phyloP scores from a whole-genome alignment of 768 basidiomycete genomes.

The Amanita rimosa region DNA sequence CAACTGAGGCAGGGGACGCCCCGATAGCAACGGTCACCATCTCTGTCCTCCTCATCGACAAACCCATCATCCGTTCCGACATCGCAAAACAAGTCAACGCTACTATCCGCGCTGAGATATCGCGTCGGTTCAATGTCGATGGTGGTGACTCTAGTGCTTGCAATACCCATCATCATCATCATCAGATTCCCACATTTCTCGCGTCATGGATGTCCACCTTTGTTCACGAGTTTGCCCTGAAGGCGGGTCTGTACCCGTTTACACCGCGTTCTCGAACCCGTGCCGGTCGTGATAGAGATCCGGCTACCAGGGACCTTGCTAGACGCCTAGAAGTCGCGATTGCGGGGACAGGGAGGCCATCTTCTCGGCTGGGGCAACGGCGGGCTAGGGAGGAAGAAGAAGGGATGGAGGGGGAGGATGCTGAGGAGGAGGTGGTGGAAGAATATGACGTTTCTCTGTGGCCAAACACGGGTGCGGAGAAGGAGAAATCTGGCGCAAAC shows the following conservation, averaged over 20 bases:
- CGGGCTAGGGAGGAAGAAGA: constrained; percentile 5
- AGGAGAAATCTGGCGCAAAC: constrained; percentile 31
- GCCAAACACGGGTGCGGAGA: constrained; percentile 6
- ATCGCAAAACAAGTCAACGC: no score
- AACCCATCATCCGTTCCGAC: not conserved
- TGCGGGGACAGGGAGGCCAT: not conserved
- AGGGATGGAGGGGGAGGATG: constrained; percentile 5
- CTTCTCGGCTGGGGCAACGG: not conserved
- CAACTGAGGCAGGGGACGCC: constrained; percentile 20
- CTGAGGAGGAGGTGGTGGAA: constrained; percentile 14
- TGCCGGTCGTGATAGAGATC: not conserved
- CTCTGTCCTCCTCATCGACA: constrained; percentile 11
- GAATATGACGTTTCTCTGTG: constrained; percentile 31
- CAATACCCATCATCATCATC: no score
- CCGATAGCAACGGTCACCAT: constrained; percentile 15
- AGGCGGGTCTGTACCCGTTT: constrained; percentile 46
- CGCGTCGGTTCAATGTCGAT: no score
- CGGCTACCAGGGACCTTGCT: not conserved
- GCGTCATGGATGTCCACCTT: constrained; percentile 49
- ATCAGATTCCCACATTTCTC: constrained; percentile 3
- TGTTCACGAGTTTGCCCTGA: constrained; percentile 47
- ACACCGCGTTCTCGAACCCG: constrained; percentile 16
- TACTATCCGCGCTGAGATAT: no score
- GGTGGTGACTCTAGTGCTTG: no score
- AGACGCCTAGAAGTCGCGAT: not conserved